These are phyloP conservation scores for Diaporthe sp. DNA, from an alignment of 2,329 filamentous ascomycete genomes.

Conservation along the genomic window DNA sequence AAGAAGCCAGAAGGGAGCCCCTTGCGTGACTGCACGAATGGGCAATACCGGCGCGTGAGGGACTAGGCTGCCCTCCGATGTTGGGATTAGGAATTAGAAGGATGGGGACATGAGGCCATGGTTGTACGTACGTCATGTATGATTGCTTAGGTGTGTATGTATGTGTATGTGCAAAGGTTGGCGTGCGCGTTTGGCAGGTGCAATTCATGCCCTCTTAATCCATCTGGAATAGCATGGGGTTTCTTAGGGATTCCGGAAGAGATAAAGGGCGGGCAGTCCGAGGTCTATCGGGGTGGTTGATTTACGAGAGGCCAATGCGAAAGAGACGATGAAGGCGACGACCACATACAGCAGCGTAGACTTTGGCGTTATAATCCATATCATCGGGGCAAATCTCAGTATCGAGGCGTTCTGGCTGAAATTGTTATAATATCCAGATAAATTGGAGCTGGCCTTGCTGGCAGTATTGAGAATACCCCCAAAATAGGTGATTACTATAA, in stretches of 20 bases:
- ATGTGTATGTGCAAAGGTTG: slow-evolving; percentile 38
- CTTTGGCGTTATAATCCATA: slow-evolving; percentile 4
- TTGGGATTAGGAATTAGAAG: slow-evolving; percentile 23
- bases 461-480: not conserved
- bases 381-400: not conserved
- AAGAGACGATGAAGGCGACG: not conserved
- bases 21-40: slow-evolving; percentile 42
- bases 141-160: slow-evolving; percentile 37
- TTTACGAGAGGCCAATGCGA: not conserved
- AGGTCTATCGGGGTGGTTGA: slow-evolving; percentile 38
- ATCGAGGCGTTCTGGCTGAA: not conserved
- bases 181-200: slow-evolving; percentile 25
- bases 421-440: not conserved
- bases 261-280: slow-evolving; percentile 44
- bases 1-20: slow-evolving; percentile 33
- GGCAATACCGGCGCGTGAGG: slow-evolving; percentile 32
- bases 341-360: slow-evolving; percentile 13
- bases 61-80: slow-evolving; percentile 20
- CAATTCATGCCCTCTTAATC: slow-evolving; percentile 25
- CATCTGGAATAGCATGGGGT: slow-evolving; percentile 41
- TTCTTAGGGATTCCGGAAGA: slow-evolving; percentile 39
- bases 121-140: slow-evolving; percentile 39
- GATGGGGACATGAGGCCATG: slow-evolving; percentile 40
- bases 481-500: not conserved
- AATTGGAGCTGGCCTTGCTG: not conserved